Base-by-base conservation (phyloP, 257 asterid genomes). In the Plantago major region DNA sequence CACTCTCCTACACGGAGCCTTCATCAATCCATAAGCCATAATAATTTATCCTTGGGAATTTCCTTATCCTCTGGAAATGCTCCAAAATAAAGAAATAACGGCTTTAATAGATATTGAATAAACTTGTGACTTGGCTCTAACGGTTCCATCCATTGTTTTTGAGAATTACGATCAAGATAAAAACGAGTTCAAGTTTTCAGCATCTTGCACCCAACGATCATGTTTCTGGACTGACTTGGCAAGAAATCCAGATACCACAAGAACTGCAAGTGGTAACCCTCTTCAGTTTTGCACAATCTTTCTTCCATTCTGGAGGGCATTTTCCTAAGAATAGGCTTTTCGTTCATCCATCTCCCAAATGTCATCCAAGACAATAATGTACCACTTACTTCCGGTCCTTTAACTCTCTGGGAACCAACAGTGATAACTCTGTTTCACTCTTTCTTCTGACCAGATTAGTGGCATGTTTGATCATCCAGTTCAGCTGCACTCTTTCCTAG, bases 51-150 rank as follows among this genome's bases (percentile, higher is more conserved):
- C n/a, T n/a, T n/a, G 5, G 43, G 44, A 13, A 56, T 38, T 56
- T 37, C 12, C 3, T 56, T 13, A 9, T 56, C 62, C 62, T 56
- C 62, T 37, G 62, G 62, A 56, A 56, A 56, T 56, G 62, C 47
- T 37, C 62, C 62, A 56, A 56, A 13, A 42, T 56, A 56, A 37
- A 56, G 47, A 56, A 56, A 56, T 14, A 56, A 38, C 37, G 62
- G 62, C 38, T 38, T 56, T 37, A 37, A 15, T 6, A 14, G 19
- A 37, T 56, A 26, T 6, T 46, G 62, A 6, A 56, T 37, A 38
- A 38, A 14, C 62, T 56, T 37, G 30, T 38, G n/a, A 9, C 62
- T 55, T 33, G 33, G 61, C n/a, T 55, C 61, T 13, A 55, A 55
- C 10, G 26, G 45, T 13, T 10, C 26, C 62, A 56, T 56, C 62